Conservation (phyloP, 352 stramenopile species). For the Phytophthora lateralis region DNA sequence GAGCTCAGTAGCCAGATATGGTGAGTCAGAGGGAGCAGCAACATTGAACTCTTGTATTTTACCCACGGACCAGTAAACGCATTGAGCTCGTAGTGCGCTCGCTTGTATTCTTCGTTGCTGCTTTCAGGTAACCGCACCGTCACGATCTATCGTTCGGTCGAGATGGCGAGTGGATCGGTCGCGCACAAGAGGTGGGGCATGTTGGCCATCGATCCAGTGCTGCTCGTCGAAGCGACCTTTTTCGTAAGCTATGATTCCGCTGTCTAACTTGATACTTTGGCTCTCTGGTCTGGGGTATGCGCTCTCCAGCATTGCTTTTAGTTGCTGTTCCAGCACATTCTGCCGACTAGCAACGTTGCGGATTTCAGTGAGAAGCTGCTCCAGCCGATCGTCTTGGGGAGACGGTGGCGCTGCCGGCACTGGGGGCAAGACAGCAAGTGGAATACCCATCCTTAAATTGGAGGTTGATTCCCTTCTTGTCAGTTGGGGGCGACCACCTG, state of each 20-base stretch:
- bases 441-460: slow-evolving; percentile 4
- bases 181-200: slow-evolving; percentile 28
- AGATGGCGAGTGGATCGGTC: slow-evolving; percentile 23
- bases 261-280: slow-evolving; percentile 4
- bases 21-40: slow-evolving; percentile 12
- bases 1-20: slow-evolving; percentile 5
- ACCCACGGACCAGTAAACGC: background rate
- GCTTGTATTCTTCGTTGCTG: background rate
- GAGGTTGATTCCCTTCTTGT: slow-evolving; percentile 10
- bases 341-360: slow-evolving; percentile 34
- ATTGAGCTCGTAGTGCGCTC: background rate
- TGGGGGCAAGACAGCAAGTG: background rate
- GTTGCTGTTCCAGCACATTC: slow-evolving; percentile 29
- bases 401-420: background rate
- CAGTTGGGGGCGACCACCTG: background rate
- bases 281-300: background rate
- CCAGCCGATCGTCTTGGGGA: slow-evolving; percentile 15
- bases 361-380: slow-evolving; percentile 34
- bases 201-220: slow-evolving; percentile 23
- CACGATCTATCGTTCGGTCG: slow-evolving; percentile 23
- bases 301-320: slow-evolving; percentile 22
- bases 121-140: background rate
- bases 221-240: slow-evolving; percentile 45
- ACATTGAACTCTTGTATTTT: slow-evolving; percentile 29
- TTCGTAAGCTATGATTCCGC: slow-evolving; percentile 10